Base-by-base conservation (phyloP, 352 stramenopile genomes). In the Pythium dissotocum region DNA sequence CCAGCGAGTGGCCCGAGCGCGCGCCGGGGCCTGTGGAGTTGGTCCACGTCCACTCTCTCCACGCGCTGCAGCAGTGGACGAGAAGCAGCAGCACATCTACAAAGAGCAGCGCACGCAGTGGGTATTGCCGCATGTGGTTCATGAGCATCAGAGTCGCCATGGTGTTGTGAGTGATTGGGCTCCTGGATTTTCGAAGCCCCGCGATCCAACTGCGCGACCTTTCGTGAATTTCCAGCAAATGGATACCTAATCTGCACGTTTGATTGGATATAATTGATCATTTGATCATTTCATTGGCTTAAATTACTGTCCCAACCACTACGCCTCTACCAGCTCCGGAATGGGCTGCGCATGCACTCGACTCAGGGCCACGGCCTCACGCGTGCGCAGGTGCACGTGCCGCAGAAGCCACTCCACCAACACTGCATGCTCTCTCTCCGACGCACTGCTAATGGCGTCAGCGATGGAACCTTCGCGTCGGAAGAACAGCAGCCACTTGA, bases 41-140 rank as follows among this genome's bases (percentile, higher is more conserved):
- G 1, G 67, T 56, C 78, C 86, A 98, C 18, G 82, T 87, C 93
- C 93, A 98, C 72, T 96, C 73, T 33, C 89, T 79, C 93, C 91
- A 98, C 13, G 72, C 83, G 10, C 18, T 10, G 26, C 12, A 46
- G 57, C 0, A 38, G 36, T 33, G 57, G 46, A 26, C n/a, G 33
- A 30, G 52, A 10, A 51, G 51, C 57, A 68, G 28, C 28, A 68
- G 8, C 30, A 69, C 35, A 14, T 14, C 16, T 2, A 42, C 38
- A 44, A 67, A 24, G 54, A 61, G 9, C 26, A 28, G 21, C 24
- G 24, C 1, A 6, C 4, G 32, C 12, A 16, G 54, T 30, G 6
- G 24, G 18, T 49, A 2, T 13, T n/a, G 54, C 1, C 10, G 16
- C 49, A 5, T 30, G 9, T 49, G 4, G 7, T 18, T 6, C n/a